A percentile compares a stretch with the other conserved stretches of the same genome.
These are phyloP conservation scores for Backusella parvicylindrica DNA, from an alignment of 192 early-diverging fungal species.

Conservation along the genomic window DNA sequence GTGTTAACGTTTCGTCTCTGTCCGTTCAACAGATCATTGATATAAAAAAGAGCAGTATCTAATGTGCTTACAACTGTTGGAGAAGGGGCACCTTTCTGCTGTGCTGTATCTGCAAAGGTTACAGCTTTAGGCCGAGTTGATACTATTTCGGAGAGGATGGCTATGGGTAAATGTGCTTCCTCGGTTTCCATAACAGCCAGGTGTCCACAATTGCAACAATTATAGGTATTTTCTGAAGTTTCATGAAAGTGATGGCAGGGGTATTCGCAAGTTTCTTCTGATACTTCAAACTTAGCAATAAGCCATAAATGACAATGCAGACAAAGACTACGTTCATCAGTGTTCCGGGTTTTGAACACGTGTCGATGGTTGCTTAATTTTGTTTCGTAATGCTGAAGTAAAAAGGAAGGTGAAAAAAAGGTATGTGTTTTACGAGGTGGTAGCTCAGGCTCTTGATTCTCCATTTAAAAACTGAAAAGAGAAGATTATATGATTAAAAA, in stretches of 20 bases:
- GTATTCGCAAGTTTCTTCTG: not conserved
- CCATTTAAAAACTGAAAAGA: not conserved
- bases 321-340: not conserved
- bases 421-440: not conserved
- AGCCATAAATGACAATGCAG: constrained; percentile 8
- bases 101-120: constrained; percentile 5
- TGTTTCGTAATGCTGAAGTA: constrained; percentile 3
- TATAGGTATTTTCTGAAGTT: not conserved
- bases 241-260: constrained; percentile 27
- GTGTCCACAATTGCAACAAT: constrained; percentile 24
- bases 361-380: not conserved
- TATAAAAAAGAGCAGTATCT: constrained; percentile 10
- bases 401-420: not conserved
- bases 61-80: constrained; percentile 26
- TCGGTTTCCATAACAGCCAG: not conserved
- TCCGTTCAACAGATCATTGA: constrained; percentile 23
- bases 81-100: not conserved
- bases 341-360: not conserved
- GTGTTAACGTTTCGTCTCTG: constrained; percentile 33
- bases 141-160: constrained; percentile 2
- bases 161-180: constrained; percentile 8
- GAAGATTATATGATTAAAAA: not conserved
- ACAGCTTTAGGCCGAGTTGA: constrained; percentile 10
- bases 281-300: not conserved
- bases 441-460: not conserved